A percentile compares a stretch with the other conserved stretches of the same genome.
Conservation (phyloP, 805 yeast genomes). For the Nakazawaea populi region DNA sequence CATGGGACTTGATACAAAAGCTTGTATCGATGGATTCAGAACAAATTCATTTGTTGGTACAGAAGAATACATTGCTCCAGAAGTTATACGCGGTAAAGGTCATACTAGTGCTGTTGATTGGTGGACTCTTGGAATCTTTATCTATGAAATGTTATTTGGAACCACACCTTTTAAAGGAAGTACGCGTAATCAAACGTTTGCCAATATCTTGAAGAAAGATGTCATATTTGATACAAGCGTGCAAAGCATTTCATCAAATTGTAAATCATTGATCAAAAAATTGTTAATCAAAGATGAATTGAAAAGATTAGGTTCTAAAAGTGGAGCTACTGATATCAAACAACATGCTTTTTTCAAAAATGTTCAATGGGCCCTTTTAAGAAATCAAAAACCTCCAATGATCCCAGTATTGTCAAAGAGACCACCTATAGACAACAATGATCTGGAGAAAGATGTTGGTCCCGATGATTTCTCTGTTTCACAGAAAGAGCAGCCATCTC, state of each 20-base stretch:
- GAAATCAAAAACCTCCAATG: conserved; percentile 94
- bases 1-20: conserved; percentile 84
- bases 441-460: conserved; percentile 12
- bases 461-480: conserved; percentile 7
- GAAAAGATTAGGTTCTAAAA: conserved; percentile 82
- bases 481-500: background rate
- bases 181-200: conserved; percentile 83
- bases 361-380: conserved; percentile 90
- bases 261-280: conserved; percentile 77
- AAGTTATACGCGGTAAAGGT: conserved; percentile 93
- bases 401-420: conserved; percentile 61
- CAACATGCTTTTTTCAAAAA: conserved; percentile 86
- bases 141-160: conserved; percentile 93
- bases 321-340: conserved; percentile 94
- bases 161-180: conserved; percentile 95
- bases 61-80: conserved; percentile 98
- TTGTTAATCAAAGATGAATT: conserved; percentile 83
- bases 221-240: conserved; percentile 67
- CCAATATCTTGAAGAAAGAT: conserved; percentile 79
- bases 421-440: conserved; percentile 3
- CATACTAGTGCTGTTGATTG: conserved; percentile 98
- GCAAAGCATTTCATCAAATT: conserved; percentile 54
- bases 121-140: conserved; percentile 97
- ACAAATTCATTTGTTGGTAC: conserved; percentile 99
- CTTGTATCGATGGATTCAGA: conserved; percentile 92